A percentile compares a stretch with the other conserved stretches of the same genome.
These are phyloP conservation scores for Musa beccarii DNA, from an alignment of 176 grass and related monocot genomes.

Conservation along the genomic window DNA sequence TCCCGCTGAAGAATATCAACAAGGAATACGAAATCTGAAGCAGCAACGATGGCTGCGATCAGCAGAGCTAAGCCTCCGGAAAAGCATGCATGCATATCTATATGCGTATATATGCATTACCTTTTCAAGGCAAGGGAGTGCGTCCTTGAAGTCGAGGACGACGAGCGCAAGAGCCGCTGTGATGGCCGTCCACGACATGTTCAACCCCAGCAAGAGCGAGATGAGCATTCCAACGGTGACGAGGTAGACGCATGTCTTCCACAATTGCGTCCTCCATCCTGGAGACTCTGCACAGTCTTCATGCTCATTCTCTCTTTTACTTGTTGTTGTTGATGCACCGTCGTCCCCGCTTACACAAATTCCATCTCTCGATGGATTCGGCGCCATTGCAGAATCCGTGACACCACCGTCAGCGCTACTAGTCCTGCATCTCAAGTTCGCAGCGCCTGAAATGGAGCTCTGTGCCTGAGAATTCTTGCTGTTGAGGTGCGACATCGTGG, in stretches of 20 bases:
- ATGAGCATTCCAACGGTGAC: constrained; percentile 70
- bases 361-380: neutral
- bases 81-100: no score
- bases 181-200: constrained; percentile 97
- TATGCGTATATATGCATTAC: constrained; percentile 8
- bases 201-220: constrained; percentile 49
- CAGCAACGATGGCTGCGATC: neutral
- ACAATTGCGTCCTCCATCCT: constrained; percentile 44
- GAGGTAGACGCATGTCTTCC: constrained; percentile 63
- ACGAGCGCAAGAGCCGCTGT: constrained; percentile 86
- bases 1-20: constrained; percentile 86
- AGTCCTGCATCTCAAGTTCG: neutral
- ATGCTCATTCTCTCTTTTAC: constrained; percentile 16
- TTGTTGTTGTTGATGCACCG: no score
- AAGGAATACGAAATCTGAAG: constrained; percentile 76
- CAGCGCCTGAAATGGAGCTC: neutral
- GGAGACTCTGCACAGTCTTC: constrained; percentile 24
- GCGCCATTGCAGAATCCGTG: neutral
- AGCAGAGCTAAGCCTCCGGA: no score
- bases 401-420: neutral
- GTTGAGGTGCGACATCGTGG: constrained; percentile 69
- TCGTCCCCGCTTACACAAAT: no score
- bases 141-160: constrained; percentile 92
- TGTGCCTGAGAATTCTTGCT: constrained; percentile 27
- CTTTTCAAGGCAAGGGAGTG: constrained; percentile 77